phyloP scores from a whole-genome alignment of 2,329 filamentous ascomycete genomes.

The Fusarium pseudocircinatum region DNA sequence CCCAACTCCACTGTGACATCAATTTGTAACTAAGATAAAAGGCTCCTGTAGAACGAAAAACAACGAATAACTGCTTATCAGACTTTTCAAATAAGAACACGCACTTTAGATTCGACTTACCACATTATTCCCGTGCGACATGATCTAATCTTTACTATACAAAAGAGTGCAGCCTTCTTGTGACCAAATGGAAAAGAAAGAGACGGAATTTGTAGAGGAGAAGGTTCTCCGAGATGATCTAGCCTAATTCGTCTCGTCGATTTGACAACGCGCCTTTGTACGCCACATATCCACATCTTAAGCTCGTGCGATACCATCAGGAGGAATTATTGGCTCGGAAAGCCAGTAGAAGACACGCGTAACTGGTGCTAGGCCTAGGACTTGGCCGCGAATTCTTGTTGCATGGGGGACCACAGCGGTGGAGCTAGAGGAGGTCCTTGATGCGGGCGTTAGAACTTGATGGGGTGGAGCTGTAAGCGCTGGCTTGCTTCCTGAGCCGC shows the following conservation, averaged over 20 bases:
- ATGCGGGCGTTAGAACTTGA: background rate
- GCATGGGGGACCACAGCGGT: background rate
- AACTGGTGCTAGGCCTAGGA: background rate
- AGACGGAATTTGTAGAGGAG: background rate
- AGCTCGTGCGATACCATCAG: background rate
- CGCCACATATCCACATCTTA: background rate
- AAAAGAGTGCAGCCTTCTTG: background rate
- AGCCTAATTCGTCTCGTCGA: background rate
- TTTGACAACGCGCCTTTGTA: background rate
- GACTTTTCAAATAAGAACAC: background rate
- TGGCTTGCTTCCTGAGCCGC: background rate
- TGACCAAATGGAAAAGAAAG: background rate
- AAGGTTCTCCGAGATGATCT: background rate
- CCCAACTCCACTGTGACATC: background rate
- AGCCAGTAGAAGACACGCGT: background rate
- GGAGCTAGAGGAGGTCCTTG: background rate
- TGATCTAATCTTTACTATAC: background rate
- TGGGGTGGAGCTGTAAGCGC: background rate
- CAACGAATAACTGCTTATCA: background rate
- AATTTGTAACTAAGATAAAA: background rate
- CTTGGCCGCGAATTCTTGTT: background rate
- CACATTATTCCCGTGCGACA: rapidly evolving
- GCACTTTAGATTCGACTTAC: background rate
- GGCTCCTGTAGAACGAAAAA: rapidly evolving
- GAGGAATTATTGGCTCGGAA: background rate